Conservation (phyloP, 116 monocot genomes). For the Papilionanthe hybrid region DNA sequence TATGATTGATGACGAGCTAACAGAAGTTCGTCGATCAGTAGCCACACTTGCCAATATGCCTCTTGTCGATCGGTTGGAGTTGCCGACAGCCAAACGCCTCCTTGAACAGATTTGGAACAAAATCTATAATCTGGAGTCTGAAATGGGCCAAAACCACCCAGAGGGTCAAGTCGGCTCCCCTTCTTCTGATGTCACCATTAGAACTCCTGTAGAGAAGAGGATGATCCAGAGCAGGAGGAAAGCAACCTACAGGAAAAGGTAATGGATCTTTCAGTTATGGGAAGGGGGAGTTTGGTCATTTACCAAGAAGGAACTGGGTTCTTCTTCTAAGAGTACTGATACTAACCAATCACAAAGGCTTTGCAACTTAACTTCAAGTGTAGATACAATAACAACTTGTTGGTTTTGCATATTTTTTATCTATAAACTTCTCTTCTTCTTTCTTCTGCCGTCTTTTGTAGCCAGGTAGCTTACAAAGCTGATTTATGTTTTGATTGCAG, state of each 20-base stretch:
- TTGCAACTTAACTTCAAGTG: too few species aligned
- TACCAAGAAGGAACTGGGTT: too few species aligned
- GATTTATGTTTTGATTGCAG: constrained; percentile 15
- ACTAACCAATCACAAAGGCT: too few species aligned
- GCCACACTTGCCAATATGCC: neutral
- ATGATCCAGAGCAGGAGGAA: constrained; percentile 2
- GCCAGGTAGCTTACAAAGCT: neutral
- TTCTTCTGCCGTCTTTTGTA: neutral
- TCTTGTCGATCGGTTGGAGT: neutral
- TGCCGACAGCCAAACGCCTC: neutral
- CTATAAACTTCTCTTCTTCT: neutral
- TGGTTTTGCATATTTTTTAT: too few species aligned
- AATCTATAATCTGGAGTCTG: neutral
- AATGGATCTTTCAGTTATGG: neutral
- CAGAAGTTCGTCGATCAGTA: neutral
- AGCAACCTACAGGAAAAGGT: neutral
- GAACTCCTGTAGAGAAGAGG: neutral
- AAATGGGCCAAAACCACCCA: neutral
- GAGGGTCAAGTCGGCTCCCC: neutral
- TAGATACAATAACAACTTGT: too few species aligned
- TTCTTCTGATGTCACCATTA: neutral
- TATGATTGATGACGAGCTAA: neutral
- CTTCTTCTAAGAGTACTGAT: too few species aligned
- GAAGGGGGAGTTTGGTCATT: too few species aligned
- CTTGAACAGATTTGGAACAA: neutral